phyloP scores from a whole-genome alignment of 768 basidiomycete species.

The Lactifluus echinatus region DNA sequence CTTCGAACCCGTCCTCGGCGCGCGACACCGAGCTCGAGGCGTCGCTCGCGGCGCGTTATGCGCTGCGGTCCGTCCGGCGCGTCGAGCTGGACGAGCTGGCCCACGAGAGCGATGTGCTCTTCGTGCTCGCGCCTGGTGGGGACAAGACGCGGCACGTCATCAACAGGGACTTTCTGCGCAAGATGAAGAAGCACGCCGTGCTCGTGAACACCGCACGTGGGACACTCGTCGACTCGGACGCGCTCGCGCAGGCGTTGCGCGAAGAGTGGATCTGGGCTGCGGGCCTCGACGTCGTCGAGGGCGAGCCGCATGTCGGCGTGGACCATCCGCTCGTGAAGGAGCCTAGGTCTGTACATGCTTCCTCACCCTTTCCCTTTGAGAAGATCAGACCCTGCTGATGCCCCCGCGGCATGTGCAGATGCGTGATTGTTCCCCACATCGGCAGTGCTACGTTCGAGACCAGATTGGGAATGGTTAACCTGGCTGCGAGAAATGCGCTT shows the following conservation, averaged over 20 bases:
- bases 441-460: constrained; percentile 87
- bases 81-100: constrained; percentile 67
- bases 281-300: constrained; percentile 89
- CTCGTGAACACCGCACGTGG: constrained; percentile 84
- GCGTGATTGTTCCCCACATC: constrained; percentile 81
- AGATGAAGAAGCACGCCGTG: constrained; percentile 80
- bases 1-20: constrained; percentile 44
- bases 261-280: constrained; percentile 85
- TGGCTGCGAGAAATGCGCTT: constrained; percentile 63
- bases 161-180: constrained; percentile 56
- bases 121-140: constrained; percentile 77
- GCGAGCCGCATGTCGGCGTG: constrained; percentile 66
- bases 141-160: constrained; percentile 63
- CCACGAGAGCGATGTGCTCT: constrained; percentile 69
- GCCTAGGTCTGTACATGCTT: constrained; percentile 42
- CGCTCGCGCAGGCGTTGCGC: constrained; percentile 69
- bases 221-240: constrained; percentile 83
- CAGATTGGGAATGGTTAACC: constrained; percentile 68
- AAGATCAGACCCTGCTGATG: too few species aligned
- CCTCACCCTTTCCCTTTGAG: too few species aligned
- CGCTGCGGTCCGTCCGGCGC: constrained; percentile 36
- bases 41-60: constrained; percentile 25
- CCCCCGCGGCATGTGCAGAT: constrained; percentile 36
- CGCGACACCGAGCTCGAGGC: constrained; percentile 34
- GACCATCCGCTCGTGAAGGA: constrained; percentile 79